These are phyloP conservation scores for Helichrysum umbraculigerum DNA, from an alignment of 129 eudicot species.

Conservation along the genomic window DNA sequence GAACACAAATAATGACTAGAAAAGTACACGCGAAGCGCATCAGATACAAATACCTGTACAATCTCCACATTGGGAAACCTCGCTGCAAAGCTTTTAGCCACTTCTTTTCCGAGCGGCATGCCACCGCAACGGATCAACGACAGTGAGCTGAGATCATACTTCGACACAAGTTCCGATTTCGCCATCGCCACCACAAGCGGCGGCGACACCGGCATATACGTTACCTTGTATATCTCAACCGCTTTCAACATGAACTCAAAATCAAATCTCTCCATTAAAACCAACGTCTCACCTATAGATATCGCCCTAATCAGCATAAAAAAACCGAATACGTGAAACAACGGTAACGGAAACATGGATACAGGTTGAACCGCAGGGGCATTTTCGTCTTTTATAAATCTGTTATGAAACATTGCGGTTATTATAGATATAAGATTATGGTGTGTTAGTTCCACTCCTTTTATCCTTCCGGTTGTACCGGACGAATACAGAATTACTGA, in stretches of 20 bases:
- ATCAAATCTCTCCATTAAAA: slow-evolving; percentile 74
- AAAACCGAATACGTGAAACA: slow-evolving; percentile 92
- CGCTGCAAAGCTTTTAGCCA: slow-evolving; percentile 49
- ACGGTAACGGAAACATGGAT: slow-evolving; percentile 64
- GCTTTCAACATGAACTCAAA: slow-evolving; percentile 69
- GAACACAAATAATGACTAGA: background rate
- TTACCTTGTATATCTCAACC: slow-evolving; percentile 74
- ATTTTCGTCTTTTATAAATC: slow-evolving; percentile 6
- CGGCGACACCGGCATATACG: slow-evolving; percentile 87
- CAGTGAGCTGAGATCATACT: slow-evolving; percentile 73
- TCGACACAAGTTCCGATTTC: slow-evolving; percentile 63
- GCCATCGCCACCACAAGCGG: slow-evolving; percentile 88
- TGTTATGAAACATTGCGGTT: slow-evolving; percentile 24
- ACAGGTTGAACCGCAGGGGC: slow-evolving; percentile 33
- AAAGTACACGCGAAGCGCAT: slow-evolving; percentile 22
- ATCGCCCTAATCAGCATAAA: slow-evolving; percentile 69
- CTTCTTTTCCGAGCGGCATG: slow-evolving; percentile 83
- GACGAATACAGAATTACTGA: slow-evolving; percentile 85
- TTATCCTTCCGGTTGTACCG: slow-evolving; percentile 85
- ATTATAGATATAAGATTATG: slow-evolving; percentile 64
- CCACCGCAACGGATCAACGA: slow-evolving; percentile 70
- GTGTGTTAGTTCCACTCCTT: slow-evolving; percentile 85
- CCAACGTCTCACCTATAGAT: slow-evolving; percentile 61
- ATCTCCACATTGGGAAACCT: slow-evolving; percentile 63
- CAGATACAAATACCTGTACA: slow-evolving; percentile 51